Evolutionary conservation across 441 rosid genomes (phyloP).

Genomic region (Adansonia grandidieri): DNA sequence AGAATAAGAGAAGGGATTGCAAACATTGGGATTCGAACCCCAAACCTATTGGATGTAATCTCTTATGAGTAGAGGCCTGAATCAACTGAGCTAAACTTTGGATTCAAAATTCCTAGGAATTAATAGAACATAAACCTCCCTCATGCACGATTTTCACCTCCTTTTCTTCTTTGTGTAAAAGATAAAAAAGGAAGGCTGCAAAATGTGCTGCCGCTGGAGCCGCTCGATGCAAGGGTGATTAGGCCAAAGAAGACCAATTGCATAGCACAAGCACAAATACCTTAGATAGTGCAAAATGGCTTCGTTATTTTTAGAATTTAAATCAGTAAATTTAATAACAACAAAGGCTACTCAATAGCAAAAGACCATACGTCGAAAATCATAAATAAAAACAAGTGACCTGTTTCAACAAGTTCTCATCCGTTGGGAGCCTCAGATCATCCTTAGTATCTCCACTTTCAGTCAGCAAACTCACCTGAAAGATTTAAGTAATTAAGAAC

Average conservation of each 20-base stretch:
- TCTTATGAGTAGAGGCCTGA: not conserved
- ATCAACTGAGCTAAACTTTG: not conserved
- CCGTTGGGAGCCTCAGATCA: slow-evolving; percentile 12
- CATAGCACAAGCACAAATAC: not conserved
- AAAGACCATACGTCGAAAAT: not conserved
- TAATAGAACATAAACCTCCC: not conserved
- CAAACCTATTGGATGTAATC: not conserved
- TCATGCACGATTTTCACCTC: not conserved
- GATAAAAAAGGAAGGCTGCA: not conserved
- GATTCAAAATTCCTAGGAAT: not conserved
- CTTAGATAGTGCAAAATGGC: not conserved
- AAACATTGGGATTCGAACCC: no score
- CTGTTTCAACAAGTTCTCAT: slow-evolving; percentile 9
- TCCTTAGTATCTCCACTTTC: slow-evolving; percentile 14
- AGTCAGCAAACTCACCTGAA: slow-evolving; percentile 15
- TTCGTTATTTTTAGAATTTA: not conserved
- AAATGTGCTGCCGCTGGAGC: not conserved
- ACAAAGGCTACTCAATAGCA: not conserved
- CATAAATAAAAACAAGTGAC: not conserved
- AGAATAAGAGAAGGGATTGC: no score
- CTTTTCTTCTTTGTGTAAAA: not conserved
- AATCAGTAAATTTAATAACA: not conserved
- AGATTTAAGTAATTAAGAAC: not conserved
- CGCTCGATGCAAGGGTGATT: not conserved
- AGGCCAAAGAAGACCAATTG: not conserved